Base-by-base conservation (phyloP, 1,284 basidiomycete species). In the Fistulinella staudtii region DNA sequence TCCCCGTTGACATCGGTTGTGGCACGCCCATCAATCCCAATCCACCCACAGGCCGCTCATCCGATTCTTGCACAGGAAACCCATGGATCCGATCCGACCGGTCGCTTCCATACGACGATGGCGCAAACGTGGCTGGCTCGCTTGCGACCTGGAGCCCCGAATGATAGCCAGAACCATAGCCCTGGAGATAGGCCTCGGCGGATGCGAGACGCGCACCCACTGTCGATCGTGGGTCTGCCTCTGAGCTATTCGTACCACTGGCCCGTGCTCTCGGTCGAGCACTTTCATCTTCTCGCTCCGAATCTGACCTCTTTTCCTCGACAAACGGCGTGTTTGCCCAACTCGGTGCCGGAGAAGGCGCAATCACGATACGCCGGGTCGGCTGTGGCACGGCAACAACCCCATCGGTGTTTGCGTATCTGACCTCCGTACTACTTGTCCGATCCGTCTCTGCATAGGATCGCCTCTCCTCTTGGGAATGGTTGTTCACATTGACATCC, bases 21-120 rank as follows among this genome's bases (percentile, higher is more conserved):
- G 61, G 60, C 18, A 61, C 57, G 2, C 61, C 58, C 45, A 56
- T 50, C 42, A 65, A 44, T 14, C 64, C 60, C 15, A 63, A 36
- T 2, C 56, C 52, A 31, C 56, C 47, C 3, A 51, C 39, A 8
- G 44, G 51, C 14, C 50, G 44, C 5, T 53, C 64, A 34, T 63
- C 63, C 2, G 64, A 62, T 28, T 63, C 61, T 15, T 50, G 39
- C 11, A 65, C 53, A 38, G 63, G 63, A 44, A 65, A 64, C 8
- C 20, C 49, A 1, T 39, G 44, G 3, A 24, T n/a, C 37, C 53
- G 53, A 41, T 60, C 50, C 5, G 60, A 57, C 23, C 34, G 41
- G 21, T 48, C 45, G 25, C 49, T 57, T n/a, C 51, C 49, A 15
- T 53, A 50, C 30, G 55, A 51, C 8, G 62, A 54, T 1, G 63